phyloP scores from a whole-genome alignment of 176 grass and related monocot genomes.

The Aegilops bicornis region DNA sequence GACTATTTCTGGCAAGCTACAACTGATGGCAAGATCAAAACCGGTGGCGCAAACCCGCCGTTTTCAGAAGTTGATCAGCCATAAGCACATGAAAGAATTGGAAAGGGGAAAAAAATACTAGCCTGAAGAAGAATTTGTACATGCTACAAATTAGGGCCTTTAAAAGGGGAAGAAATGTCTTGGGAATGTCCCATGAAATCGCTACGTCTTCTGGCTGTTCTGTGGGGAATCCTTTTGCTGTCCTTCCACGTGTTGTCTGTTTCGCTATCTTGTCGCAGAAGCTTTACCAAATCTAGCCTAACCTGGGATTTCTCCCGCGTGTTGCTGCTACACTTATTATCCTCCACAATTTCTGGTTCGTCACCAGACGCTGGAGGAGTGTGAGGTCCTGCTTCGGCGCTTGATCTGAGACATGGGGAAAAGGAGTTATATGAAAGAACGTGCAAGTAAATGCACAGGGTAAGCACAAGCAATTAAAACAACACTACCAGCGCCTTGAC shows the following conservation, averaged over 20 bases:
- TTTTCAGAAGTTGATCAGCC: not conserved
- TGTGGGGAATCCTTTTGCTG: conserved; percentile 54
- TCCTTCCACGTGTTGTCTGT: conserved; percentile 53
- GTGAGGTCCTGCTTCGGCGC: conserved; percentile 28
- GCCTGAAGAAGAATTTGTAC: not conserved
- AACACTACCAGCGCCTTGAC: not conserved
- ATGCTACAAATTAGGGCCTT: not conserved
- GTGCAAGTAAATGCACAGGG: not conserved
- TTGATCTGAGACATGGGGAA: conserved; percentile 50
- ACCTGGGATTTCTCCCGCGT: conserved; percentile 25
- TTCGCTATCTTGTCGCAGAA: conserved; percentile 46
- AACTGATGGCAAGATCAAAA: not conserved
- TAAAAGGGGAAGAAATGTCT: not conserved
- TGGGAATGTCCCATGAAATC: conserved; percentile 25
- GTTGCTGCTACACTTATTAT: conserved; percentile 9
- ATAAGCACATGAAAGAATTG: not conserved
- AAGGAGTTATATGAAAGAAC: not conserved
- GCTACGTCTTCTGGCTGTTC: conserved; percentile 67
- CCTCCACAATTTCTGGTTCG: conserved; percentile 33
- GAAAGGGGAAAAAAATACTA: not conserved
- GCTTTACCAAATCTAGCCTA: conserved; percentile 60
- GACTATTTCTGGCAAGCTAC: not conserved
- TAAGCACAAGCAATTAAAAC: not conserved
- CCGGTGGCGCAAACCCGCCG: not conserved
- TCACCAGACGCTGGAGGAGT: conserved; percentile 43